Evolutionary conservation across 116 monocot species (phyloP).

Genomic region (Dioscorea cayenensis): DNA sequence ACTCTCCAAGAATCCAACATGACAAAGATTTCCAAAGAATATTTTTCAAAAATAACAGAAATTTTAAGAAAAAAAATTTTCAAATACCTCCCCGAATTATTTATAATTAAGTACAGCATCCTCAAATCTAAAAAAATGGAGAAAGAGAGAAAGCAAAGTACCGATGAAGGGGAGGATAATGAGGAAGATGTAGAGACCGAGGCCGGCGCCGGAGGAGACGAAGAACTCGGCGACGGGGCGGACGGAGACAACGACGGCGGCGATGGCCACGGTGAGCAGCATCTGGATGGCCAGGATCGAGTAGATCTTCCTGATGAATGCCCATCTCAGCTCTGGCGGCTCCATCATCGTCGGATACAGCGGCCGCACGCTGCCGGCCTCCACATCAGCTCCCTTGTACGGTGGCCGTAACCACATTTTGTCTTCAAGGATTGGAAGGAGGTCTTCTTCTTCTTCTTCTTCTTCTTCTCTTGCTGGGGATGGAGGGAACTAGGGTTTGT

Average conservation of each 20-base stretch:
- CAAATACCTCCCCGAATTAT: too few species aligned
- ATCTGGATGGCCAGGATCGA: constrained; percentile 55
- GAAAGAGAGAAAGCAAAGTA: constrained; percentile 2
- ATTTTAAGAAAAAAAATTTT: too few species aligned
- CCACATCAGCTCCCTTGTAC: constrained; percentile 4
- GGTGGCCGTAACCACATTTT: constrained; percentile 12
- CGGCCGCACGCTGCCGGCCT: constrained; percentile 8
- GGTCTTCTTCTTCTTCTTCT: too few species aligned
- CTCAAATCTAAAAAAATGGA: too few species aligned
- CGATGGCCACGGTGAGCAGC: constrained; percentile 49
- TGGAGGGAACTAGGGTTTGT: too few species aligned
- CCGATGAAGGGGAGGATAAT: constrained; percentile 42
- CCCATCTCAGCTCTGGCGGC: constrained; percentile 65
- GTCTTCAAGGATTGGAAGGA: too few species aligned
- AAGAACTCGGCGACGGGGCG: constrained; percentile 57
- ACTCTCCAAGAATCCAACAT: background rate
- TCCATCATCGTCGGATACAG: constrained; percentile 64
- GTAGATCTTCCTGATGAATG: constrained; percentile 75
- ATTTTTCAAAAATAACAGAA: background rate
- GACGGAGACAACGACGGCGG: constrained; percentile 43
- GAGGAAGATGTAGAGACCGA: constrained; percentile 47
- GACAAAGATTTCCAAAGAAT: background rate
- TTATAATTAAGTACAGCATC: too few species aligned
- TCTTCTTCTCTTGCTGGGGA: too few species aligned
- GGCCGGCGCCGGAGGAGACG: constrained; percentile 27